These are phyloP conservation scores for Pseudomassariella vexata DNA, from an alignment of 2,329 filamentous ascomycete species.

Conservation along the genomic window DNA sequence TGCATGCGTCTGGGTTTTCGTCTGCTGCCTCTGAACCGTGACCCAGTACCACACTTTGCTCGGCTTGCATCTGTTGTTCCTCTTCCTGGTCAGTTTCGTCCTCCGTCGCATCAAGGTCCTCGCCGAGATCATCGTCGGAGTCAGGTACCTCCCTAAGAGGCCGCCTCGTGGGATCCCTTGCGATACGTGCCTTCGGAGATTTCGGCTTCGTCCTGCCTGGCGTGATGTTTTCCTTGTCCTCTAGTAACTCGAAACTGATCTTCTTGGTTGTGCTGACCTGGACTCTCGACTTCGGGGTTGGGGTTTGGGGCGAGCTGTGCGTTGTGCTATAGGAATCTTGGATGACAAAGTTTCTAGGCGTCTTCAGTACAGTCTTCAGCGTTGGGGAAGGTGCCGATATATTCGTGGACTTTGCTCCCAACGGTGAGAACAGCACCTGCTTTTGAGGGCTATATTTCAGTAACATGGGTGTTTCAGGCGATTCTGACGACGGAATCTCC, in stretches of 20 bases:
- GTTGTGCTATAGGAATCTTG: slow-evolving; percentile 23
- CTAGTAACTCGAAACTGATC: slow-evolving; percentile 20
- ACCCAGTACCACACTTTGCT: slow-evolving; percentile 1
- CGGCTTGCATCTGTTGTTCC: slow-evolving; percentile 8
- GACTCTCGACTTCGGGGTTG: slow-evolving; percentile 14
- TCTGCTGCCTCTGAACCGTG: background rate
- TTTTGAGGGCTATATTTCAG: slow-evolving; percentile 15
- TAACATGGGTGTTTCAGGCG: slow-evolving; percentile 20
- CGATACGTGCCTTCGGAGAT: slow-evolving; percentile 16
- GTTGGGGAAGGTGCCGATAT: slow-evolving; percentile 11
- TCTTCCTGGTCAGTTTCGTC: slow-evolving; percentile 14
- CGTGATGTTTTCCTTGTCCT: slow-evolving; percentile 27
- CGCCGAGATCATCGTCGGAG: slow-evolving; percentile 10
- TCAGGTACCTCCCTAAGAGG: slow-evolving; percentile 21
- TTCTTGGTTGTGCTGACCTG: slow-evolving; percentile 18
- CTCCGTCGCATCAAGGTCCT: slow-evolving; percentile 15
- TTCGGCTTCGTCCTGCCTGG: slow-evolving; percentile 25
- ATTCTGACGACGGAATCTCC: slow-evolving; percentile 23
- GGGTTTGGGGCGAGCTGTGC: slow-evolving; percentile 18
- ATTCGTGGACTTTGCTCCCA: slow-evolving; percentile 19
- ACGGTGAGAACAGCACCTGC: slow-evolving; percentile 18
- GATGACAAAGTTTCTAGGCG: slow-evolving; percentile 16
- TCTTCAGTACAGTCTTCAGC: slow-evolving; percentile 15
- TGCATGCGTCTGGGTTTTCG: background rate
- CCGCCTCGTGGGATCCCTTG: slow-evolving; percentile 12